Evolutionary conservation across 1,284 basidiomycete species (phyloP), one percentile per base, ranked within the genome.

Genomic region (Inonotus obliquus): DNA sequence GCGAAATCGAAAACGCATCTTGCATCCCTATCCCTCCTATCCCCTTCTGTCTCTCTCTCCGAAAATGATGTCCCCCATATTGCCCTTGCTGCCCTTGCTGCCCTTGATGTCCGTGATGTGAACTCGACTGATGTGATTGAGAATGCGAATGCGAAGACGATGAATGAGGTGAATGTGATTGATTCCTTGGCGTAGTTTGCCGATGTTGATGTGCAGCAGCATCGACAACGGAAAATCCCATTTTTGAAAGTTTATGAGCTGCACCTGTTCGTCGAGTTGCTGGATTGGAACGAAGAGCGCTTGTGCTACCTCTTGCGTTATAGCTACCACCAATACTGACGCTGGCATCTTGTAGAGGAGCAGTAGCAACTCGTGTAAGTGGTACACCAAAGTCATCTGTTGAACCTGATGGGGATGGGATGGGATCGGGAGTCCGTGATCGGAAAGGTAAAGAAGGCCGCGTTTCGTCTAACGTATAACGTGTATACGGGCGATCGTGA

Each of bases 361-460:
- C 63, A 21, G 63, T 64, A 9, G 63, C 47, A 14, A 64, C 63
- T n/a, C 63, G 63, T 17, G 56, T 55, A 47, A 64, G 63, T 3
- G 63, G 60, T 5, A 64, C 52, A 19, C 63, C 63, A 6, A 45
- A 32, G 38, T 38, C 54, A 37, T 57, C 55, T 14, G 32, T 44
- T 19, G 47, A 29, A 39, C 47, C 49, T 23, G 38, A 38, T 32
- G 48, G 39, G 9, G 38, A 54, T 11, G 61, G n/a, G n/a, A n/a
- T n/a, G n/a, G n/a, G 61, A 13, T 63, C 61, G 5, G 61, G 61
- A 2, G 61, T 63, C 19, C 52, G 61, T 23, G 61, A 44, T 11
- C 61, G 56, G 25, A 54, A 41, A 32, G 59, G 49, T 17, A 59
- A 32, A n/a, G 37, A 41, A 17, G 54, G 54, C 37, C 54, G 60